Conservation (phyloP, 805 yeast species). For the Starmerella tilneyi region DNA sequence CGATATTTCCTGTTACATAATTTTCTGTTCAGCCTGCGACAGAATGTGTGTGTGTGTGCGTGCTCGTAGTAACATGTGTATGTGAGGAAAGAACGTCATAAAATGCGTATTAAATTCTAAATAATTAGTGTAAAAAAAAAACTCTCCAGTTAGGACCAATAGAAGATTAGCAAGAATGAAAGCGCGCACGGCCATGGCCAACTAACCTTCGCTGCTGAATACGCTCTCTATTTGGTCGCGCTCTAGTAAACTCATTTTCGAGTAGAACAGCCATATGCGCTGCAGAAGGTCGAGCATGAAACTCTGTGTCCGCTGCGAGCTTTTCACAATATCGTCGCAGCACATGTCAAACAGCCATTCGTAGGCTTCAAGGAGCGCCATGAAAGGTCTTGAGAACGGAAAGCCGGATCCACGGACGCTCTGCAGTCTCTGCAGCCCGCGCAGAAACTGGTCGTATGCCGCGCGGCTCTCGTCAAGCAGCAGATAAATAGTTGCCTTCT, state of each 20-base stretch:
- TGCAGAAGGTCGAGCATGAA: conserved; percentile 7
- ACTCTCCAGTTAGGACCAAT: no score
- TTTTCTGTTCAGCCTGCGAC: no score
- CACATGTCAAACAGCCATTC: not conserved
- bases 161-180: no score
- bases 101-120: no score
- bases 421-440: not conserved
- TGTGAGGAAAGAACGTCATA: no score
- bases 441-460: not conserved
- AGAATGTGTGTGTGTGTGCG: no score
- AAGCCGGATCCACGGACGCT: not conserved
- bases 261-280: conserved; percentile 3
- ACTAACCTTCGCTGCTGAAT: not conserved
- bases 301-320: not conserved
- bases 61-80: no score
- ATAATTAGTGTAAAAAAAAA: no score
- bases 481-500: not conserved
- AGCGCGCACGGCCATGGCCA: no score
- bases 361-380: not conserved
- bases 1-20: no score
- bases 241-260: not conserved
- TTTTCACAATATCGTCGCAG: conserved; percentile 11
- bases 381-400: not conserved
- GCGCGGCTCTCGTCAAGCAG: not conserved
- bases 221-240: conserved; percentile 1